Evolutionary conservation across 441 rosid species (phyloP).

Genomic region (Gossypium trilobum): DNA sequence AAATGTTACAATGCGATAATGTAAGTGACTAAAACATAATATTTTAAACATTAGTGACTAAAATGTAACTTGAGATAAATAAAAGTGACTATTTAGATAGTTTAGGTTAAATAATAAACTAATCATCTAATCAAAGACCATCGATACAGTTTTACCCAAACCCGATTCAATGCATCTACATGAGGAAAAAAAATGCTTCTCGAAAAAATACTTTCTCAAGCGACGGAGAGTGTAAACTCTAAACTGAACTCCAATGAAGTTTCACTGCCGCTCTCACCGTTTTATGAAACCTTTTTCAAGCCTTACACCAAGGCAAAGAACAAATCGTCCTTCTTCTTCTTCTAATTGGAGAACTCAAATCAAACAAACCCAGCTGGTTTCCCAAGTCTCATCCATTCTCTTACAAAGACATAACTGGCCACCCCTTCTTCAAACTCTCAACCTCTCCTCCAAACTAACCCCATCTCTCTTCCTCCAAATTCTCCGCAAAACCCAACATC

Average conservation of each 20-base stretch:
- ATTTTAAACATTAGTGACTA: no score
- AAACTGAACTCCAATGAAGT: conserved; percentile 18
- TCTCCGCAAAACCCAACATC: conserved; percentile 36
- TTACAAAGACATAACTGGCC: conserved; percentile 46
- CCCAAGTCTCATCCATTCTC: conserved; percentile 49
- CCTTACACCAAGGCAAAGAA: conserved; percentile 14
- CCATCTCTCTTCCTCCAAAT: conserved; percentile 44
- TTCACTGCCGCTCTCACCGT: conserved; percentile 2
- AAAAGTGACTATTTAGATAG: no score
- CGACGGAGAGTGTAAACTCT: not conserved
- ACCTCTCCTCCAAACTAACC: conserved; percentile 38
- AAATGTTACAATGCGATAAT: rapidly evolving
- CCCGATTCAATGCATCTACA: no score
- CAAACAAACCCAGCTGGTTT: conserved; percentile 30
- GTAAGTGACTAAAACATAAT: no score
- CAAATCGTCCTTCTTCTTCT: conserved; percentile 20
- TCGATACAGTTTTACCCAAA: no score
- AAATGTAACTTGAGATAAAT: no score
- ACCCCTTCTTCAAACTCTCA: conserved; percentile 32
- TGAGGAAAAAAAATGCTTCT: not conserved
- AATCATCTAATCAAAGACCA: no score
- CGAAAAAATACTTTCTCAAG: not conserved
- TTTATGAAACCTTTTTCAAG: conserved; percentile 30
- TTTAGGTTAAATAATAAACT: no score
- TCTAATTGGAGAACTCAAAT: conserved; percentile 42